These are phyloP conservation scores for Cladosporium sp. DNA, from an alignment of 2,329 filamentous ascomycete species.

Conservation along the genomic window DNA sequence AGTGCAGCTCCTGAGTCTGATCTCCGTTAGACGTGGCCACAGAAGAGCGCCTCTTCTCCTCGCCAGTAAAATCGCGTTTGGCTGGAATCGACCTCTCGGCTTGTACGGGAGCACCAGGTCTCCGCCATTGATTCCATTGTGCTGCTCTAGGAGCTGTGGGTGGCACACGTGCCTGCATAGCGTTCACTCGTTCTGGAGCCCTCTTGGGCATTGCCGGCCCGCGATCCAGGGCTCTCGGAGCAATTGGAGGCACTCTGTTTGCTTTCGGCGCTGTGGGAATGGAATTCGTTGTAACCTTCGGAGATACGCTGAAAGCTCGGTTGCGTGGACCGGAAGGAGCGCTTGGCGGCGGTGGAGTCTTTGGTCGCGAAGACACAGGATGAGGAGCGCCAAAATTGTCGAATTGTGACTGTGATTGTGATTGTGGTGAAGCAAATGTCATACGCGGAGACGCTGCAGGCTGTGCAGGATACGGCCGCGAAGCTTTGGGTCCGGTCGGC, in stretches of 20 bases:
- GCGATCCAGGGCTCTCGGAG: conserved; percentile 31
- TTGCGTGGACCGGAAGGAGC: conserved; percentile 39
- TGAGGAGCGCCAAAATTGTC: conserved; percentile 21
- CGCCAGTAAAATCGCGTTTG: conserved; percentile 48
- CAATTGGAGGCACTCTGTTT: conserved; percentile 33
- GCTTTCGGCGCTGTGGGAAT: conserved; percentile 42
- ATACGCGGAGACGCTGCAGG: conserved; percentile 32
- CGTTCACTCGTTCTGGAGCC: conserved; percentile 19
- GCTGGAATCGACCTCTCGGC: conserved; percentile 40
- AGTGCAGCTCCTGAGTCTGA: conserved; percentile 10
- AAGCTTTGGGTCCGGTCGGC: conserved; percentile 37
- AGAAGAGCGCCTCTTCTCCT: conserved; percentile 41
- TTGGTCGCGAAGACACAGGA: conserved; percentile 8
- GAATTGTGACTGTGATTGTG: conserved; percentile 28
- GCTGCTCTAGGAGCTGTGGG: conserved; percentile 35
- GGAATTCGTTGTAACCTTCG: conserved; percentile 34
- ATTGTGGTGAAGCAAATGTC: conserved; percentile 32
- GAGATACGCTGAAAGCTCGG: conserved; percentile 39
- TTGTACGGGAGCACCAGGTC: conserved; percentile 40
- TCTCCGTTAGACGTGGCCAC: conserved; percentile 15
- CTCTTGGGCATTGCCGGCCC: conserved; percentile 25
- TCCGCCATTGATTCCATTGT: conserved; percentile 45
- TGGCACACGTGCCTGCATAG: conserved; percentile 27
- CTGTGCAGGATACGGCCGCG: conserved; percentile 30
- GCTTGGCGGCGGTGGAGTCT: conserved; percentile 30